Base-by-base conservation (phyloP, 2,329 filamentous ascomycete species). In the Fusarium musae region DNA sequence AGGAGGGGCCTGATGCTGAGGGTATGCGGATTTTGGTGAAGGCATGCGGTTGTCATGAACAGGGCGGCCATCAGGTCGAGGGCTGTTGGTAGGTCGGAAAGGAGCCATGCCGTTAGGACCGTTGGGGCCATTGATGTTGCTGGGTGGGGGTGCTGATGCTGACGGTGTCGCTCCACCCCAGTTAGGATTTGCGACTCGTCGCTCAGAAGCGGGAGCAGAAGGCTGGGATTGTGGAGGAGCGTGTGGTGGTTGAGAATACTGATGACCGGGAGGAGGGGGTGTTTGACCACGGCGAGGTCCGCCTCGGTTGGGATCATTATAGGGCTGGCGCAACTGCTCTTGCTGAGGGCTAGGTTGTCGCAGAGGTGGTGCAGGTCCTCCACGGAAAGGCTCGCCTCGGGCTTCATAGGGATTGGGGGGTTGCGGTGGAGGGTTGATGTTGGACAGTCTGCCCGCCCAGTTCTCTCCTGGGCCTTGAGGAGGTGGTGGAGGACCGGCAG, bases 1-100 rank as follows among this genome's bases (percentile, higher is more conserved):
- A 16, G 83, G 79, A 21, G 81, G 80, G 13, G 86, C 84, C 73
- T 92, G 93, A 71, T 93, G 93, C 78, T 95, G 93, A 9, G 93
- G 91, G 78, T 96, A 97, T 12, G 90, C 91, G 43, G 94, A 93
- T 78, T 95, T 95, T 66, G 95, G 95, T n/a, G 96, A 98, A n/a
- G 93, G 90, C 83, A 95, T 93, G 68, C 93, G 91, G 79, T 92
- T 94, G 74, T 97, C 95, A 74, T 96, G 89, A 72, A 96, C 88
- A 3, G 93, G 92, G 59, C 95, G 90, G 52, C 95, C 91, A 74
- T 98, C 96, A 57, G 93, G 90, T n/a, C 93, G 90, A 67, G 95
- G 93, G 80, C 93, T 97, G 77, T 91, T 91, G 36, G 91, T 89
- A 64, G 80, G 79, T 37, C 92, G 90, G 84, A 96, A 97, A 23